These are phyloP conservation scores for Singerocomus inundabilis DNA, from an alignment of 1,284 basidiomycete genomes.

Conservation along the genomic window DNA sequence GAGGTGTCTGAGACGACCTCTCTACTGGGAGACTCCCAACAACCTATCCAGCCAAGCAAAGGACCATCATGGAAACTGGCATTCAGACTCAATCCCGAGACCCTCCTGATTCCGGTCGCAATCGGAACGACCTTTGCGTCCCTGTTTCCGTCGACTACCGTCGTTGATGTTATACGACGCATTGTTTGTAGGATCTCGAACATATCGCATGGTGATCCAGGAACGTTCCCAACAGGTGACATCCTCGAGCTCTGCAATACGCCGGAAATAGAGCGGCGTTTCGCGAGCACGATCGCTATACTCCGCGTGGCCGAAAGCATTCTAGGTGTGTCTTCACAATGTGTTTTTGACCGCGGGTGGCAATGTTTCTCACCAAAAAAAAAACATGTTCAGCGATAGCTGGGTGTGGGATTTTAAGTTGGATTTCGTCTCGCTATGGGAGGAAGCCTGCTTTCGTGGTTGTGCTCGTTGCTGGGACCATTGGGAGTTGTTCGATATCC, in stretches of 20 bases:
- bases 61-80: not conserved
- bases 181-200: conserved; percentile 31
- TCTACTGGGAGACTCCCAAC: conserved; percentile 11
- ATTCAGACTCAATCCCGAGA: conserved; percentile 8
- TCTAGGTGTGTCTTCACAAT: conserved; percentile 19
- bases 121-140: conserved; percentile 25
- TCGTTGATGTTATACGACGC: conserved; percentile 28
- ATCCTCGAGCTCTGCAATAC: conserved; percentile 25
- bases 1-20: conserved; percentile 10
- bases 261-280: conserved; percentile 20
- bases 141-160: conserved; percentile 28
- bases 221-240: conserved; percentile 8
- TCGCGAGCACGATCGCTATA: conserved; percentile 22
- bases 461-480: conserved; percentile 14
- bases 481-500: conserved; percentile 20
- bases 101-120: conserved; percentile 31
- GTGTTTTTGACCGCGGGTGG: not conserved
- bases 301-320: conserved; percentile 16
- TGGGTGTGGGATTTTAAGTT: conserved; percentile 22
- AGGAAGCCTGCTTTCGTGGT: conserved; percentile 32
- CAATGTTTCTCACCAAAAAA: conserved; percentile 5
- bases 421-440: conserved; percentile 29
- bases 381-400: conserved; percentile 11
- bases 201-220: conserved; percentile 10
- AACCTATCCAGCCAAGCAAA: not conserved